These are phyloP conservation scores for Coelastrella sp. DNA, from an alignment of 139 green algal species.

Conservation along the genomic window DNA sequence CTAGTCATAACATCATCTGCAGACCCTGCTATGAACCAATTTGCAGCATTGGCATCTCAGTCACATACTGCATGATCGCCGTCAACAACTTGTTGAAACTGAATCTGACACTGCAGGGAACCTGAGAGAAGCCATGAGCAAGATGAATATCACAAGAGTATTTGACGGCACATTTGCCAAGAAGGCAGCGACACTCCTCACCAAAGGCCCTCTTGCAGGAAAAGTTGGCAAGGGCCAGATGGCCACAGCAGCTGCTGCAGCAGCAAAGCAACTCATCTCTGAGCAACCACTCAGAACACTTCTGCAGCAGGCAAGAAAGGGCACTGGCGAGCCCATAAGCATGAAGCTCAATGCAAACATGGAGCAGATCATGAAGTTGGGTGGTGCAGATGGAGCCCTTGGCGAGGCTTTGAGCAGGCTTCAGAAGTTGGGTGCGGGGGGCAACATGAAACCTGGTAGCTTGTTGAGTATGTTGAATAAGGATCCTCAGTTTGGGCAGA, in stretches of 20 bases:
- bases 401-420: background rate
- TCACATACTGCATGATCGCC: background rate
- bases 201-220: background rate
- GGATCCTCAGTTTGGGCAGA: background rate
- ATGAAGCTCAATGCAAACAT: slow-evolving; percentile 12
- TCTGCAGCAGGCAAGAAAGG: background rate
- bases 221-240: background rate
- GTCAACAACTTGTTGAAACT: background rate
- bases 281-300: slow-evolving; percentile 13
- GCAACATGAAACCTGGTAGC: background rate
- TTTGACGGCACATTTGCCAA: slow-evolving; percentile 30
- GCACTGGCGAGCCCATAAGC: background rate
- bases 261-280: background rate
- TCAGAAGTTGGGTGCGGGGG: background rate
- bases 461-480: slow-evolving; percentile 16
- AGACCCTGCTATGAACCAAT: background rate
- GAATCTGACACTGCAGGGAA: background rate
- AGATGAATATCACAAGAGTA: slow-evolving; percentile 15
- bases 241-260: background rate
- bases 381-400: background rate
- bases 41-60: background rate
- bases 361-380: slow-evolving; percentile 12
- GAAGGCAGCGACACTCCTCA: background rate
- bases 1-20: too few relatives aligned
- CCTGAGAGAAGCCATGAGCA: background rate